A percentile compares a stretch with the other conserved stretches of the same genome.
phyloP scores from a whole-genome alignment of 2,329 filamentous ascomycete species.

The Calonectria pauciramosa region DNA sequence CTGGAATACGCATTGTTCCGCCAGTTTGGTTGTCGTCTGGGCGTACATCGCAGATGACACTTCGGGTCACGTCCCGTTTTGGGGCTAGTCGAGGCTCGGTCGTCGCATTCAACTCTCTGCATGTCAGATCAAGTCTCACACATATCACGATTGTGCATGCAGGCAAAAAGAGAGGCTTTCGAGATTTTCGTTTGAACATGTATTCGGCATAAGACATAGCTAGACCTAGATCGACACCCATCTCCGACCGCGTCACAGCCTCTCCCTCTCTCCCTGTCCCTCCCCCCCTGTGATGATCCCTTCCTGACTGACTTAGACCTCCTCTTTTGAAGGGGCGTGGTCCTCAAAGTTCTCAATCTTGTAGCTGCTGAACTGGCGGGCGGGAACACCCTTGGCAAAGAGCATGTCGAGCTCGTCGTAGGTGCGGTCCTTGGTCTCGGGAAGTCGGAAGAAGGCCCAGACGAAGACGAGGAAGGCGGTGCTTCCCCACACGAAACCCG shows the following conservation, averaged over 20 bases:
- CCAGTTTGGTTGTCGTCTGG: neutral
- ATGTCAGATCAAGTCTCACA: neutral
- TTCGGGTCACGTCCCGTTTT: neutral
- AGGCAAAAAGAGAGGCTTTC: neutral
- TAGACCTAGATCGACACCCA: neutral
- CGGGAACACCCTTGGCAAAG: conserved; percentile 53
- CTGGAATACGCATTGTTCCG: neutral
- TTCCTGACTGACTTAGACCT: neutral
- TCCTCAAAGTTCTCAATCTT: conserved; percentile 19
- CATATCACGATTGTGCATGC: neutral
- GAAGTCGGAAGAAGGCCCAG: conserved; percentile 62
- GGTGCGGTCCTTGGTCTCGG: conserved; percentile 56
- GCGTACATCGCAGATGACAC: neutral
- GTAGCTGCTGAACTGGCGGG: conserved; percentile 33
- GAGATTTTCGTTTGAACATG: neutral
- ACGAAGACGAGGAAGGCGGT: conserved; percentile 43
- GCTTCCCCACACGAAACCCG: conserved; percentile 53
- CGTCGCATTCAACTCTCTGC: neutral
- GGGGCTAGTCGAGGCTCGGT: neutral
- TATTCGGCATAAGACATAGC: neutral
- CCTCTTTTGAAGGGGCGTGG: neutral
- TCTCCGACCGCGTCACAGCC: neutral
- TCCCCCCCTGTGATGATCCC: too few relatives aligned
- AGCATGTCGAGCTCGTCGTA: conserved; percentile 56
- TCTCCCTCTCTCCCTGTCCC: neutral